Base-by-base conservation (phyloP, 305 asterid species). In the Rubia occidens region DNA sequence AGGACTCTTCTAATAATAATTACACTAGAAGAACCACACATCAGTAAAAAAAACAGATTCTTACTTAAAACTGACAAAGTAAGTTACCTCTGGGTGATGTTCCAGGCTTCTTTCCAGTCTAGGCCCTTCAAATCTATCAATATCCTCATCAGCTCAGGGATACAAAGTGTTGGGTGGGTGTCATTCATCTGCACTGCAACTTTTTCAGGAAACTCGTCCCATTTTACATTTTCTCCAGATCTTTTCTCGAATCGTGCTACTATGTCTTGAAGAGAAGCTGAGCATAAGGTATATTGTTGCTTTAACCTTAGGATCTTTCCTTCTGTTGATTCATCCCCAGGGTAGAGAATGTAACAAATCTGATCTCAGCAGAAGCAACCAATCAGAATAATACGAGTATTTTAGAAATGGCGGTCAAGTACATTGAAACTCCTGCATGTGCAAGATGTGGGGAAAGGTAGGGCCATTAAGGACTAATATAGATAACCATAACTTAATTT, bases 161-260 rank as follows among this genome's bases (percentile, higher is more conserved):
- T 91, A 77, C 95, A 91, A 44, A 91, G 85, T 11, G 98, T 91
- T 75, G 98, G 98, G 83, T 91, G 98, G 20, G 96, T 91, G 74
- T 89, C 96, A 72, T 91, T 91, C 96, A 89, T 91, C 85, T 91
- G 98, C 78, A 89, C 94, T 71, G 96, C 95, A 77, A 89, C 97
- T 82, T 91, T 91, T 79, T 89, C 95, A 71, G 96, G 92, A 80
- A 91, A 86, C 63, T 84, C 83, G 68, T 89, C 95, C 96, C 96
- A 91, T 75, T 75, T 84, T 66, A 82, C 81, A 61, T 76, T 78
- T 72, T 78, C 89, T 68, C 81, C 84, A 65, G 91, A 86, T 85
- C 96, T 86, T 82, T 82, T 89, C 83, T 91, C 97, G 78, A 87
- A 91, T 71, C 86, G 85, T 43, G 87, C 82, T 65, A 91, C 78